phyloP scores from a whole-genome alignment of 208 protist genomes.

The Trypanosoma platydactyli region DNA sequence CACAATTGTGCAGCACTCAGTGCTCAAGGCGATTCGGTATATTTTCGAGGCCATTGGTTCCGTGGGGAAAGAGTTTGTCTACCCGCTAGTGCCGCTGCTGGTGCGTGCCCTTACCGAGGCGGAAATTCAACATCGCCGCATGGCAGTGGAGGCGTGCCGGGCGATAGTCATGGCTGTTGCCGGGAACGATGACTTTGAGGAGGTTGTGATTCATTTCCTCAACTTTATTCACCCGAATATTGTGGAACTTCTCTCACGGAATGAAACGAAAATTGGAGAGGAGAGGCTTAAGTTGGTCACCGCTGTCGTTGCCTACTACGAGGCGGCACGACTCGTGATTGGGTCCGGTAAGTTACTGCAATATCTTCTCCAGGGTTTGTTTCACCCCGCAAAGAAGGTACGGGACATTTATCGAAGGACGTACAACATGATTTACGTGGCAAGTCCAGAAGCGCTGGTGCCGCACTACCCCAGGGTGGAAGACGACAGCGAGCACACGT shows the following conservation, averaged over 20 bases:
- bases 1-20: slow-evolving; percentile 95
- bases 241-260: slow-evolving; percentile 98
- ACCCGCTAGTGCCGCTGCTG: slow-evolving; percentile 97
- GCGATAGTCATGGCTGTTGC: slow-evolving; percentile 92
- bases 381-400: slow-evolving; percentile 98
- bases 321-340: slow-evolving; percentile 94
- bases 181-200: slow-evolving; percentile 77
- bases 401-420: slow-evolving; percentile 99
- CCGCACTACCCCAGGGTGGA: slow-evolving; percentile 93
- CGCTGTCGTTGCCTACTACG: slow-evolving; percentile 98
- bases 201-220: slow-evolving; percentile 97
- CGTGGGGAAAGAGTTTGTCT: slow-evolving; percentile 98
- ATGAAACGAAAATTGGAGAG: slow-evolving; percentile 69
- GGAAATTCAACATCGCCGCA: slow-evolving; percentile 98
- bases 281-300: slow-evolving; percentile 89
- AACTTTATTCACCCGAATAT: slow-evolving; percentile 99
- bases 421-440: slow-evolving; percentile 99
- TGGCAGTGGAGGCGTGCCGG: slow-evolving; percentile 97
- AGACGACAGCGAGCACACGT: slow-evolving; percentile 52
- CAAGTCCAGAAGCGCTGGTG: slow-evolving; percentile 94
- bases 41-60: slow-evolving; percentile 99
- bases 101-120: slow-evolving; percentile 99
- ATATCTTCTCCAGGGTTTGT: slow-evolving; percentile 97
- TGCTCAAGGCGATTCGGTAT: slow-evolving; percentile 99
- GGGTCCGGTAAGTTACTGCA: slow-evolving; percentile 94